Conservation (phyloP, 2,329 filamentous ascomycete species). For the Fusarium ramigenum region DNA sequence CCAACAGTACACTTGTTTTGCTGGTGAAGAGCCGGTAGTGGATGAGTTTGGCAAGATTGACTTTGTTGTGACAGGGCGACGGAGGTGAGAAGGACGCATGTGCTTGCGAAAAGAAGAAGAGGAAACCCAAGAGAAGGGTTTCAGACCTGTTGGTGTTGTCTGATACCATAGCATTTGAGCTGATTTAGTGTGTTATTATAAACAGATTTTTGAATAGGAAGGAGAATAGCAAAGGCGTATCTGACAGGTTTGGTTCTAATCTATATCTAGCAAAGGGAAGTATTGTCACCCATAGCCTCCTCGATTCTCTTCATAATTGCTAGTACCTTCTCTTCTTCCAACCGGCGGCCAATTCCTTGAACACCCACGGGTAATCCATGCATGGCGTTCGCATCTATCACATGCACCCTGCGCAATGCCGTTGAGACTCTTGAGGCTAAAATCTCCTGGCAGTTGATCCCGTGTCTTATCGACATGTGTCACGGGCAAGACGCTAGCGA, state of each 20-base stretch:
- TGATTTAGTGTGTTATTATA: neutral
- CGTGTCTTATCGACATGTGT: conserved; percentile 79
- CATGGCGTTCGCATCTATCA: conserved; percentile 84
- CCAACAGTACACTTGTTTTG: conserved; percentile 6
- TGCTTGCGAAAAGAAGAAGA: neutral
- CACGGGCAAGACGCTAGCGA: conserved; percentile 82
- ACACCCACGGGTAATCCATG: conserved; percentile 87
- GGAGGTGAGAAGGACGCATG: neutral
- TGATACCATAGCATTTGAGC: conserved; percentile 1
- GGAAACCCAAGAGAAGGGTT: neutral
- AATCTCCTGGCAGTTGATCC: conserved; percentile 71
- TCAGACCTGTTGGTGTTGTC: neutral
- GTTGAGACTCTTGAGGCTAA: conserved; percentile 73
- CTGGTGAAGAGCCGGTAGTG: conserved; percentile 5
- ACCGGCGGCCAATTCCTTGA: conserved; percentile 80
- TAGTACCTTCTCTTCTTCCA: conserved; percentile 90
- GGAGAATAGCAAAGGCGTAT: neutral
- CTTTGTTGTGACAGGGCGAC: neutral
- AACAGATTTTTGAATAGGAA: neutral
- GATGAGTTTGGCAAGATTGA: conserved; percentile 38
- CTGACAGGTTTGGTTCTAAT: conserved; percentile 43
- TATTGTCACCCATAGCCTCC: conserved; percentile 70
- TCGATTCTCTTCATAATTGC: conserved; percentile 83
- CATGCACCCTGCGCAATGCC: conserved; percentile 85
- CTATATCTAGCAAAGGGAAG: conserved; percentile 60